Evolutionary conservation across 2,329 filamentous ascomycete species (phyloP).

Genomic region (Aspergillus tubingensis): DNA sequence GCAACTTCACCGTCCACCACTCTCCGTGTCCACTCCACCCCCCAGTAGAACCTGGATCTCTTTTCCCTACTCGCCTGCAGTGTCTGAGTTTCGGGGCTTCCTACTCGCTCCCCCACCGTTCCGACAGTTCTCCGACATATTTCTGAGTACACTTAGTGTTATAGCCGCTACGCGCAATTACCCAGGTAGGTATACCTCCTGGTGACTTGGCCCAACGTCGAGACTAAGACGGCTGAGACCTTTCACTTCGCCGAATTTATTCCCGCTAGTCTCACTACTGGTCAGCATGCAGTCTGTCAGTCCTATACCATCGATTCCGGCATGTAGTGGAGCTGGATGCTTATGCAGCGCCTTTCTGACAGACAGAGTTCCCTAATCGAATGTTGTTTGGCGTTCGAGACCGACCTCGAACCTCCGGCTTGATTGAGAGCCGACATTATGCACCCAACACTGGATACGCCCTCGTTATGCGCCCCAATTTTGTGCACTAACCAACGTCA

Average conservation of each 20-base stretch:
- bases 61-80: neutral
- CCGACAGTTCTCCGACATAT: neutral
- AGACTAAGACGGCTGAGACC: neutral
- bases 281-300: neutral
- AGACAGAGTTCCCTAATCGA: neutral
- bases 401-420: conserved; percentile 5
- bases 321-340: neutral
- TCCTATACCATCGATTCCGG: neutral
- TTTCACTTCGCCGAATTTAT: neutral
- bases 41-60: neutral
- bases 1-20: neutral
- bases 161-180: neutral
- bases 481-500: conserved; percentile 1
- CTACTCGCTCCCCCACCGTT: neutral
- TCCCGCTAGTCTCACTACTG: neutral
- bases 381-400: neutral
- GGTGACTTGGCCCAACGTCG: neutral
- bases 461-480: neutral
- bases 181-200: neutral
- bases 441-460: neutral
- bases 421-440: neutral
- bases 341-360: neutral
- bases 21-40: neutral
- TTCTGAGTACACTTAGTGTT: neutral
- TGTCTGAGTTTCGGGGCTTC: neutral